These are phyloP conservation scores for Corylus americana DNA, from an alignment of 306 rosid species.

Conservation along the genomic window DNA sequence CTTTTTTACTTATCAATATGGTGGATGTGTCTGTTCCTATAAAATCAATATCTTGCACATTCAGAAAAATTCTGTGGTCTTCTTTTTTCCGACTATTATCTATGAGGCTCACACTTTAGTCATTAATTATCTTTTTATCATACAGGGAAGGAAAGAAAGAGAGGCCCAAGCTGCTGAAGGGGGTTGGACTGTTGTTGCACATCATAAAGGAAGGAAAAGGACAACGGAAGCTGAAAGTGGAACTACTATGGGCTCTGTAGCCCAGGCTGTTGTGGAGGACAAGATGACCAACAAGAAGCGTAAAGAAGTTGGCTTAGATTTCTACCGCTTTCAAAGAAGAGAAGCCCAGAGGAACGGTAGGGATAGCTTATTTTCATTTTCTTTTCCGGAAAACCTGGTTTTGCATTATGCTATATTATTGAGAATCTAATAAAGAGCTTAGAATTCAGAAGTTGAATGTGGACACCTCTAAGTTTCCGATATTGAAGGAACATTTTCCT, in stretches of 20 bases:
- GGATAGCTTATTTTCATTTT: not conserved
- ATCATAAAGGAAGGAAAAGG: slow-evolving; percentile 91
- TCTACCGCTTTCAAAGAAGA: slow-evolving; percentile 84
- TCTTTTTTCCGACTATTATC: not conserved
- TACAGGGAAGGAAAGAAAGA: slow-evolving; percentile 72
- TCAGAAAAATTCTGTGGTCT: not conserved
- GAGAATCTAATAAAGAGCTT: not conserved
- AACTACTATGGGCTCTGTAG: slow-evolving; percentile 70
- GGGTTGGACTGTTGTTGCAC: slow-evolving; percentile 87
- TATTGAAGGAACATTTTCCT: not conserved
- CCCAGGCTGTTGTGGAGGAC: slow-evolving; percentile 69
- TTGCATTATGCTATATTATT: not conserved
- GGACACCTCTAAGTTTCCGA: not conserved
- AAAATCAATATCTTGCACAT: not conserved
- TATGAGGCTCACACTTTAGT: slow-evolving; percentile 3
- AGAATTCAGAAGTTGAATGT: not conserved
- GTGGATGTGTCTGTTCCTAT: not conserved
- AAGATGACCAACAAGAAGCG: slow-evolving; percentile 64
- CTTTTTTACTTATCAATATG: not conserved
- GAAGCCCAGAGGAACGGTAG: slow-evolving; percentile 86
- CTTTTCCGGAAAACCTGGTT: not conserved
- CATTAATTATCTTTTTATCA: slow-evolving; percentile 14
- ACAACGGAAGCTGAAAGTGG: slow-evolving; percentile 83
- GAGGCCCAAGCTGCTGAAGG: slow-evolving; percentile 74
- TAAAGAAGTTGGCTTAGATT: slow-evolving; percentile 63